Evolutionary conservation across 179 eudicot species (phyloP).

Genomic region (Amaranthus tricolor): DNA sequence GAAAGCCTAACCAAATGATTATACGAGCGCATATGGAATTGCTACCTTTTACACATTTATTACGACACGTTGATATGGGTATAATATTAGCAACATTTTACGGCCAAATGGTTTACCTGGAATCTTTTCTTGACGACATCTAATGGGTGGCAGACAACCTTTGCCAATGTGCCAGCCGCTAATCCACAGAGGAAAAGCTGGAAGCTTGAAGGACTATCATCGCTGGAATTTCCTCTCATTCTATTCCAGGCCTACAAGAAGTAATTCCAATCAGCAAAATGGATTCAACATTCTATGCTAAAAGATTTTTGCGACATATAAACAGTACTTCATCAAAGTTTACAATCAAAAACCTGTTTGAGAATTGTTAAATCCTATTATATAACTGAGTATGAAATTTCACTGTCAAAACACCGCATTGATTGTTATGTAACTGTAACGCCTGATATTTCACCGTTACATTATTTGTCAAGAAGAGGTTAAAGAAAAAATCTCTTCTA

Average conservation of each 20-base stretch:
- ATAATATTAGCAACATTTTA: neutral
- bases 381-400: no score
- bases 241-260: slow-evolving; percentile 64
- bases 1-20: neutral
- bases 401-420: no score
- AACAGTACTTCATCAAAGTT: neutral
- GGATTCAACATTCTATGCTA: neutral
- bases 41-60: neutral
- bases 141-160: slow-evolving; percentile 95
- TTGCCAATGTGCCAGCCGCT: slow-evolving; percentile 90
- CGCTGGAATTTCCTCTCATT: slow-evolving; percentile 23
- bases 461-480: no score
- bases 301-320: neutral
- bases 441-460: no score
- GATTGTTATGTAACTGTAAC: no score
- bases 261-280: neutral
- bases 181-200: slow-evolving; percentile 91
- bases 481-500: no score
- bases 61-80: neutral
- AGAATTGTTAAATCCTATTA: no score
- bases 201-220: slow-evolving; percentile 67
- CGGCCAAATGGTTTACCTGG: slow-evolving; percentile 54
- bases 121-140: slow-evolving; percentile 98
- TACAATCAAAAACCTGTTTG: neutral
- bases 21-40: neutral